Base-by-base conservation (phyloP, 2,329 filamentous ascomycete genomes). In the Sclerotiophoma versabilis region DNA sequence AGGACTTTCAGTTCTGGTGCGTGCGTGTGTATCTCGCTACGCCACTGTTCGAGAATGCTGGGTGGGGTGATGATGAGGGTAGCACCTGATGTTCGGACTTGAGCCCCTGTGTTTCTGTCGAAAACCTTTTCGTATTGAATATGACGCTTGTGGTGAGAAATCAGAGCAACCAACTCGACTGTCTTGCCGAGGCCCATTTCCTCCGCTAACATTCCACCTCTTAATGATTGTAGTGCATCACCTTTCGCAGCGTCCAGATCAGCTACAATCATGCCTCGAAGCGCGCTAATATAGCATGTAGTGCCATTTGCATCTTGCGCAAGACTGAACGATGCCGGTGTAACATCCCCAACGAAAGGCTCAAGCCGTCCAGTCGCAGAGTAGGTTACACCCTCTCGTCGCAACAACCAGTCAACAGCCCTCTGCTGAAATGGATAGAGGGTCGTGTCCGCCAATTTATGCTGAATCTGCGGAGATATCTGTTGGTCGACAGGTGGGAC, bases 131-230 rank as follows among this genome's bases (percentile, higher is more conserved):
- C 53, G 17, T 62, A 26, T 6, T 46, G 27, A 0, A 58, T 29
- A 33, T 57, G 32, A 25, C 83, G 81, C 32, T 72, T 78, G 67
- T 93, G 85, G 20, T 89, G 77, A 7, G 85, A 78, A n/a, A 92
- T 84, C 10, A 93, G 78, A 4, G 87, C 83, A 37, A 92, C 84
- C 2, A 91, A 80, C 74, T 93, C 91, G 3, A 93, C 79, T 0
- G 90, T 93, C 72, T 93, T 93, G 1, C 90, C 90, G 1, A 93
- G 77, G 0, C 90, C 90, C 90, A 93, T 93, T 72, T 93, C 90
- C 67, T 93, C 90, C 0, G 89, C 86, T 5, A 93, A 76, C 41
- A 92, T 87, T 0, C 89, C 89, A 2, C 86, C 86, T 29, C 67
- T 73, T 2, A 80, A 53, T 14, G 65, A 84, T 75, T 19, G 71